Conservation (phyloP, 169 alveolate genomes). For the Pseudocohnilembus persalinus region DNA sequence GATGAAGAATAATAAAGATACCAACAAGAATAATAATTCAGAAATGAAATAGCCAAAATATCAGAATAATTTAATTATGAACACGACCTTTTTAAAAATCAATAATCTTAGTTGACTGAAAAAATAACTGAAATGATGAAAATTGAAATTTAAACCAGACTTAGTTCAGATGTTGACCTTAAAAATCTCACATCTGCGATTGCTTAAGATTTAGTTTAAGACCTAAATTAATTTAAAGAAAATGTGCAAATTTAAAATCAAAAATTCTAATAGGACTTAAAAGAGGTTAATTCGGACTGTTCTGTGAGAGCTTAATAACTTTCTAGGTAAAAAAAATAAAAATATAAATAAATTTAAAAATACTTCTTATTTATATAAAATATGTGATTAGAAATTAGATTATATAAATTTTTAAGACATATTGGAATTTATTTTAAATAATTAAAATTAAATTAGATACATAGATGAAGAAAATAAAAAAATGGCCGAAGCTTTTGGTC, state of each 20-base stretch:
- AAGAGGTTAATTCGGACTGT: constrained; percentile 13
- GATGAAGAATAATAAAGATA: constrained; percentile 37
- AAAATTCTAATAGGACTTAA: constrained; percentile 9
- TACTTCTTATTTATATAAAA: too few species aligned
- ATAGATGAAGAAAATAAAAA: constrained; percentile 43
- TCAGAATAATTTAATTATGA: neutral
- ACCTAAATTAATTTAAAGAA: constrained; percentile 34
- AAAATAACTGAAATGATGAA: constrained; percentile 49
- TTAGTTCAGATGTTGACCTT: constrained; percentile 42
- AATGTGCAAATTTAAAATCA: constrained; percentile 18
- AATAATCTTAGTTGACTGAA: constrained; percentile 38
- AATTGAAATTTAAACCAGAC: constrained; percentile 41
- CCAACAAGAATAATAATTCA: constrained; percentile 22
- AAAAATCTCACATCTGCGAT: constrained; percentile 43
- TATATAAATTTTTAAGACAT: too few species aligned
- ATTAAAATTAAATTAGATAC: neutral
- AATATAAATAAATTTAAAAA: too few species aligned
- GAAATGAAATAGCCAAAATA: constrained; percentile 12
- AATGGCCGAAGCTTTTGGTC: constrained; percentile 20
- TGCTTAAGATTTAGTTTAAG: constrained; percentile 40
- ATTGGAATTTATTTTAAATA: too few species aligned
- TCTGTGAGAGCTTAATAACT: constrained; percentile 23
- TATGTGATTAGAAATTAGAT: too few species aligned
- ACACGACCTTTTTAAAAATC: constrained; percentile 32
- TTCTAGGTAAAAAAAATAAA: neutral